Evolutionary conservation across 2,329 filamentous ascomycete species (phyloP), one percentile per base, ranked within the genome.

Genomic region (Phyllosticta capitalensis): DNA sequence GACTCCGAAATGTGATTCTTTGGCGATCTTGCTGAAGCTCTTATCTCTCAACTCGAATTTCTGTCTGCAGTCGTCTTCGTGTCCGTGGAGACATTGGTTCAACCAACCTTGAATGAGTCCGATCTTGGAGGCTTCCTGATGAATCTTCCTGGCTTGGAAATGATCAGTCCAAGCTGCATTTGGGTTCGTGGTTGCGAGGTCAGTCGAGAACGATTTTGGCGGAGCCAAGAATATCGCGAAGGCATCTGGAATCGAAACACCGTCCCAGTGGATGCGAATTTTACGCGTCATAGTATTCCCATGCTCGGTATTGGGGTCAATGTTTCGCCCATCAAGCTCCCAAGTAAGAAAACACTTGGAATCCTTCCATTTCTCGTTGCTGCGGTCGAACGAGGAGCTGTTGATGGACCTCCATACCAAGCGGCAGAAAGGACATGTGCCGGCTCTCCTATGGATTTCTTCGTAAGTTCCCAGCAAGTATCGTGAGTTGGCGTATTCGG

Each of bases 321-420:
- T 45, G 9, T 45, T 57, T 20, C 61, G 52, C 6, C 59, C 61
- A 20, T 61, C 61, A 5, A 63, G 45, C 30, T 63, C 59, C 61
- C 59, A 61, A n/a, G 54, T 61, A 17, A 59, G 17, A 51, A n/a
- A 56, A 49, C 61, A 63, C 5, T 14, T 49, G 2, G 55, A 21
- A 21, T 50, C 19, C 10, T 7, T 2, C 50, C 26, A 26, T 9
- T 52, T 21, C 9, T 24, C 33, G 12, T n/a, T 26, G 19, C 5
- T 26, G 17, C 10, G 26, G 12, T 19, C 48, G 2, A 7, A 19
- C 20, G 52, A 20, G 14, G 30, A 30, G 0, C 45, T 28, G 17
- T 19, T 28, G 24, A 58, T n/a, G 9, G 56, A 58, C 21, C 45
- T n/a, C 9, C 7, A 5, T 17, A 58, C 56, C 7, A 58, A 49